Conservation (phyloP, 2,329 filamentous ascomycete genomes). For the Teratosphaeria destructans region DNA sequence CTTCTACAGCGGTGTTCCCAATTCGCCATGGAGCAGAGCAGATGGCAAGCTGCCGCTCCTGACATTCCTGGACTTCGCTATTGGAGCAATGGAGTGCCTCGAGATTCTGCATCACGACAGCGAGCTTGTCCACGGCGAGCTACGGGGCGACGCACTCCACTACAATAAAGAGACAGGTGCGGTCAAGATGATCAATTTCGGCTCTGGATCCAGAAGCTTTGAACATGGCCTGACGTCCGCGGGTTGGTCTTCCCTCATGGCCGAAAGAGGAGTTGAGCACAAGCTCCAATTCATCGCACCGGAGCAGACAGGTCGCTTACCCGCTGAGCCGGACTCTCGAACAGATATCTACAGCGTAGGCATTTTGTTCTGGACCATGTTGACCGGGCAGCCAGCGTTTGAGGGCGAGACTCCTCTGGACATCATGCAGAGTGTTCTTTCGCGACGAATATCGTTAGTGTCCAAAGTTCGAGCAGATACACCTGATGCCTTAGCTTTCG, state of each 20-base stretch:
- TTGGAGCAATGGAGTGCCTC: conserved; percentile 74
- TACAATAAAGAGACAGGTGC: conserved; percentile 60
- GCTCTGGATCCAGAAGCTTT: conserved; percentile 76
- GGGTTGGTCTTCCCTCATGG: conserved; percentile 75
- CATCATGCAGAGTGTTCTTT: conserved; percentile 81
- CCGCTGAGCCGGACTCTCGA: conserved; percentile 79
- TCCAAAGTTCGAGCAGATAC: conserved; percentile 71
- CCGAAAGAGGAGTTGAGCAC: conserved; percentile 74
- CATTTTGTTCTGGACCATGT: conserved; percentile 76
- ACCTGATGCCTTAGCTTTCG: conserved; percentile 67
- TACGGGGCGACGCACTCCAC: conserved; percentile 83
- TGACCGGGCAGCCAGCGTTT: conserved; percentile 71
- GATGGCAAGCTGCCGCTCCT: conserved; percentile 53
- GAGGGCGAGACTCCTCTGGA: conserved; percentile 72
- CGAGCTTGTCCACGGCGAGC: conserved; percentile 79
- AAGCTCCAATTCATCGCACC: conserved; percentile 89
- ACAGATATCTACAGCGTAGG: conserved; percentile 93
- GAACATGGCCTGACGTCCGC: conserved; percentile 78
- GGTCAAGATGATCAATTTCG: conserved; percentile 76
- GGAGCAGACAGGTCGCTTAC: conserved; percentile 87
- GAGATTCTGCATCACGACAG: conserved; percentile 87
- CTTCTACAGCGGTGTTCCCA: conserved; percentile 25
- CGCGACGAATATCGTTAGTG: conserved; percentile 65
- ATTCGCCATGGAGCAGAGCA: conserved; percentile 10
- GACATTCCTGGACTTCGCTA: conserved; percentile 79